A percentile compares a stretch with the other conserved stretches of the same genome.
These are phyloP conservation scores for Oxytropis ochrocephala DNA, from an alignment of 306 rosid genomes.

Conservation along the genomic window DNA sequence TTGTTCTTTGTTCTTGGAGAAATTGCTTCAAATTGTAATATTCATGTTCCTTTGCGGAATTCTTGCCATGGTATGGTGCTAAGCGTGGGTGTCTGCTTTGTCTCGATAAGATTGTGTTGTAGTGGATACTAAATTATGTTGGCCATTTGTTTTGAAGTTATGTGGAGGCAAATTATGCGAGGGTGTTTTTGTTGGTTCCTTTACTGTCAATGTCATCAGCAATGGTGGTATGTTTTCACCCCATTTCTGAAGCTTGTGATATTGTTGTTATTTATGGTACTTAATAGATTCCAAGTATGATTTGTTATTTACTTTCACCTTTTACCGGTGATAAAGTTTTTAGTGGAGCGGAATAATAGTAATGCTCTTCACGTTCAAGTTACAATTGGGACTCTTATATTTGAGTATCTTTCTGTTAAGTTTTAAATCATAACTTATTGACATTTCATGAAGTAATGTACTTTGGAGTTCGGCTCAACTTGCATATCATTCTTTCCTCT, in stretches of 20 bases:
- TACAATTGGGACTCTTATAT: constrained; percentile 94
- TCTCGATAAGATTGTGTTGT: background rate
- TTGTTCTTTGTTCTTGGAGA: constrained; percentile 96
- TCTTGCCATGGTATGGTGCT: constrained; percentile 61
- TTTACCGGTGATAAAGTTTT: constrained; percentile 80
- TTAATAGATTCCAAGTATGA: constrained; percentile 7
- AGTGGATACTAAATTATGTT: constrained; percentile 16
- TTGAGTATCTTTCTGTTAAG: constrained; percentile 54
- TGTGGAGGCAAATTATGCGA: constrained; percentile 92
- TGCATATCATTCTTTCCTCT: constrained; percentile 21
- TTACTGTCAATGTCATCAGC: constrained; percentile 98
- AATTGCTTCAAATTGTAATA: constrained; percentile 73
- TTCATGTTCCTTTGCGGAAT: constrained; percentile 84
- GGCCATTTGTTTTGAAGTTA: constrained; percentile 42
- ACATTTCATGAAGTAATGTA: constrained; percentile 8
- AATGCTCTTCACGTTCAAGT: constrained; percentile 90
- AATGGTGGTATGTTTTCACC: constrained; percentile 61
- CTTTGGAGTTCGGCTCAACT: background rate
- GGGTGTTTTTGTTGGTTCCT: constrained; percentile 92
- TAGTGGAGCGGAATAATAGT: constrained; percentile 69
- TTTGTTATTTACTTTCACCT: constrained; percentile 18
- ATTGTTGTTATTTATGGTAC: background rate
- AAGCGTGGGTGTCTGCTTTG: background rate
- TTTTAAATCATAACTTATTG: constrained; percentile 8
- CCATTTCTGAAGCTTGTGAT: constrained; percentile 1